phyloP scores from a whole-genome alignment of 306 rosid genomes.

The Corylus heterophylla region DNA sequence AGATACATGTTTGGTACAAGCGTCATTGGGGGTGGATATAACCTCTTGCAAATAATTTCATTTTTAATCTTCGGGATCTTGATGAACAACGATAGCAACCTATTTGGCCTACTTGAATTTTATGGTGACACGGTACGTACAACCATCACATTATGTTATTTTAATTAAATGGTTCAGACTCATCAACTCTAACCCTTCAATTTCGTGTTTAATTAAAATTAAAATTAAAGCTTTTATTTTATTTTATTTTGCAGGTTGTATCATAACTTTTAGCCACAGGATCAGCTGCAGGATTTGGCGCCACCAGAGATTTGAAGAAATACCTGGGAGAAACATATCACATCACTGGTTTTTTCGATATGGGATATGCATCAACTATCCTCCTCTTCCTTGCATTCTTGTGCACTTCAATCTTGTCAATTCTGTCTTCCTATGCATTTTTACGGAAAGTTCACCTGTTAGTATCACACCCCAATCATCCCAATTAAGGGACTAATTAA shows the following conservation, averaged over 20 bases:
- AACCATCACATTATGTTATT: background rate
- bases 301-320: background rate
- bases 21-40: background rate
- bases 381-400: slow-evolving; percentile 30
- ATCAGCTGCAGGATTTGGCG: slow-evolving; percentile 24
- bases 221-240: background rate
- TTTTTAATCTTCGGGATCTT: background rate
- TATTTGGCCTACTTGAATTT: background rate
- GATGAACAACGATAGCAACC: background rate
- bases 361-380: background rate
- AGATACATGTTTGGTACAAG: background rate
- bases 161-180: no score
- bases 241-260: slow-evolving; percentile 2
- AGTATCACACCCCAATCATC: no score
- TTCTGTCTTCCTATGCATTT: slow-evolving; percentile 34
- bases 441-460: background rate
- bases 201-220: no score
- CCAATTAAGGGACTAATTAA: slow-evolving; percentile 11
- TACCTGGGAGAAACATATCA: background rate
- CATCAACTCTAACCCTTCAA: background rate
- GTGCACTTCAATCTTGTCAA: slow-evolving; percentile 18
- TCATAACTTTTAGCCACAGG: slow-evolving; percentile 18
- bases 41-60: background rate
- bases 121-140: background rate
- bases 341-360: background rate